Conservation (phyloP, 108 stramenopile genomes). For the Cyclotella distinguenda region DNA sequence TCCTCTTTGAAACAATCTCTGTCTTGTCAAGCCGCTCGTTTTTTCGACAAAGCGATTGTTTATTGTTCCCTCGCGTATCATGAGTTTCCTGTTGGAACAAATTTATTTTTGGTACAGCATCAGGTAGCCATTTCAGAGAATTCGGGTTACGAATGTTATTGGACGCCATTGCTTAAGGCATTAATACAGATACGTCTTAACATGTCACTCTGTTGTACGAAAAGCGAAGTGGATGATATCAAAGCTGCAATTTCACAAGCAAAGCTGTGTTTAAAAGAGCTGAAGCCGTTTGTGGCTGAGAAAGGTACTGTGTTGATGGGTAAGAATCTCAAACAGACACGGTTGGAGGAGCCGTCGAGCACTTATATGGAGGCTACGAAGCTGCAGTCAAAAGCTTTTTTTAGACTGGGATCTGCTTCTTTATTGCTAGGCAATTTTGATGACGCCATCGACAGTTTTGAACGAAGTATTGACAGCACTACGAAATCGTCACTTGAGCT, state of each 20-base stretch:
- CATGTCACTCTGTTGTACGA: constrained; percentile 60
- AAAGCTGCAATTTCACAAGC: constrained; percentile 59
- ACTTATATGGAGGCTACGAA: constrained; percentile 57
- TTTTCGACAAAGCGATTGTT: constrained; percentile 75
- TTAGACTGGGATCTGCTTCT: constrained; percentile 75
- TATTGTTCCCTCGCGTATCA: constrained; percentile 69
- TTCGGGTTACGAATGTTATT: constrained; percentile 37
- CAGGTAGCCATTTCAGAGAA: constrained; percentile 27
- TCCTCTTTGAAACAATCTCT: constrained; percentile 53
- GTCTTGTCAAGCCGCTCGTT: constrained; percentile 52
- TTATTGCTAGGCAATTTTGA: constrained; percentile 49
- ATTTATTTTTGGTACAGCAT: constrained; percentile 38
- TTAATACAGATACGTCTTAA: constrained; percentile 67
- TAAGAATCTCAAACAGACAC: constrained; percentile 22
- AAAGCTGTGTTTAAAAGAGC: constrained; percentile 51
- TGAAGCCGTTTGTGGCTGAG: constrained; percentile 58
- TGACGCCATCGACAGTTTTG: constrained; percentile 58
- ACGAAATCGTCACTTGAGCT: constrained; percentile 11
- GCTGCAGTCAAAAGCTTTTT: constrained; percentile 77
- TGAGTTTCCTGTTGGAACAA: constrained; percentile 34
- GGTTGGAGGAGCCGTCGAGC: constrained; percentile 43
- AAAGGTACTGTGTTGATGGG: constrained; percentile 47
- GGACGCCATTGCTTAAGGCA: constrained; percentile 54
- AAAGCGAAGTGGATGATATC: constrained; percentile 30
- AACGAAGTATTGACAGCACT: constrained; percentile 52